Percentiles rank a stretch among this genome's conserved stretches.
Conservation (phyloP, 2,329 filamentous ascomycete genomes). For the Cryphonectria carpinicola region DNA sequence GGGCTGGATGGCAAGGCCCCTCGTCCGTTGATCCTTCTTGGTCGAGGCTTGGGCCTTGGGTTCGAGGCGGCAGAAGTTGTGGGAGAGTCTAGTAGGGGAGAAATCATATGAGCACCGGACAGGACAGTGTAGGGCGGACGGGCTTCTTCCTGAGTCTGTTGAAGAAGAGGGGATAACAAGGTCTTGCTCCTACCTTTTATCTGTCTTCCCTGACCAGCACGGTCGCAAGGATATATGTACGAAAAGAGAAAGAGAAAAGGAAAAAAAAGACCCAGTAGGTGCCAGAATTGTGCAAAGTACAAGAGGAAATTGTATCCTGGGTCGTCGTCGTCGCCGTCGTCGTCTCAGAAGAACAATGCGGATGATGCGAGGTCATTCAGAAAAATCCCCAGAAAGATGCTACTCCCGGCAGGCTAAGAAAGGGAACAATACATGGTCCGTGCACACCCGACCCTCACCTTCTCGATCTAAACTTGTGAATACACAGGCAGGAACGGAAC, state of each 20-base stretch:
- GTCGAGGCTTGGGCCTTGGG: not conserved
- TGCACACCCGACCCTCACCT: not conserved
- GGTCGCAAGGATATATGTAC: not conserved
- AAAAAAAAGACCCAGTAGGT: no score
- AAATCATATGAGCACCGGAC: not conserved
- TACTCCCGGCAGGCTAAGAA: not conserved
- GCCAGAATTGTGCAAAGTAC: no score
- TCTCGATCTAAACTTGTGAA: no score
- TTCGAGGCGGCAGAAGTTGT: not conserved
- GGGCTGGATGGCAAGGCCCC: not conserved
- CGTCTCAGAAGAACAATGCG: not conserved
- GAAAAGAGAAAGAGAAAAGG: no score
- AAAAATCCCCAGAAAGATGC: not conserved
- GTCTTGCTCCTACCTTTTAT: not conserved
- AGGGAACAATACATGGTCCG: not conserved
- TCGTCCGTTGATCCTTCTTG: not conserved
- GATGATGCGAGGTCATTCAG: not conserved
- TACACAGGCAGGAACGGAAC: no score
- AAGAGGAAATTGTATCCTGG: not conserved
- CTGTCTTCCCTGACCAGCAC: not conserved
- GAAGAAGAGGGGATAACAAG: not conserved
- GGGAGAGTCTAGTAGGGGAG: not conserved
- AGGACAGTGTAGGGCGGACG: not conserved
- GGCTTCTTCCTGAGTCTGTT: not conserved
- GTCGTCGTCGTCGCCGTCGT: not conserved